phyloP scores from a whole-genome alignment of 345 rosid genomes.

The Ricinus communis region DNA sequence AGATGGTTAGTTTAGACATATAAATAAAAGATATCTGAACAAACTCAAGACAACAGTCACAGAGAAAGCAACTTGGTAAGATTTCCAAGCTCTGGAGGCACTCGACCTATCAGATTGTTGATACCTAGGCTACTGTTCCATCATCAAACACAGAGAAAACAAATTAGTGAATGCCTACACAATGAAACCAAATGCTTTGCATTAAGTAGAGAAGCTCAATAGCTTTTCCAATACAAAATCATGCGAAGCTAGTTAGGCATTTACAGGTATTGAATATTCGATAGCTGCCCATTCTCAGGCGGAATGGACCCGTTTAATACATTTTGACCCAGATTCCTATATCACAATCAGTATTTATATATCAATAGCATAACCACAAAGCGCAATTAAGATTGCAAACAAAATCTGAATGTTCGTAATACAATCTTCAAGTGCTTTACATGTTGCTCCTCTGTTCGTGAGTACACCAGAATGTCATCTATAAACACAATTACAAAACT shows the following conservation, averaged over 20 bases:
- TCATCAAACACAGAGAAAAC: conserved; percentile 20
- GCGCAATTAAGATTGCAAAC: background rate
- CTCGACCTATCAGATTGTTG: conserved; percentile 53
- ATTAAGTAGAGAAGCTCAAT: background rate
- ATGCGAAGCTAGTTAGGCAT: conserved; percentile 3
- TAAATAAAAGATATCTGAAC: background rate
- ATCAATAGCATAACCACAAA: background rate
- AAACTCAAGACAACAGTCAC: conserved; percentile 34
- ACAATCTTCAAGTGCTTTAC: too few species aligned
- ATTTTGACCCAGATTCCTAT: conserved; percentile 58
- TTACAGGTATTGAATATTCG: conserved; percentile 60
- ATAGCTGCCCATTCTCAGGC: conserved; percentile 42
- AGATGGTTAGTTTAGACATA: background rate
- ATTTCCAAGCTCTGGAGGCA: conserved; percentile 56
- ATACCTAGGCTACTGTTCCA: conserved; percentile 56
- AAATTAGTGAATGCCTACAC: conserved; percentile 12
- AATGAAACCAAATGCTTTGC: background rate
- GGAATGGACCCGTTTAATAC: conserved; percentile 50
- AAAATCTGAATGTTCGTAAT: too few species aligned
- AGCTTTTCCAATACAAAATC: background rate
- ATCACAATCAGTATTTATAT: conserved; percentile 11
- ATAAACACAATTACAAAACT: too few species aligned
- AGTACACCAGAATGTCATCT: too few species aligned
- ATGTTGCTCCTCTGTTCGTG: too few species aligned
- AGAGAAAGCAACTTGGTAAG: conserved; percentile 48